Conservation (phyloP, 768 basidiomycete genomes). For the Leccinum broughii region DNA sequence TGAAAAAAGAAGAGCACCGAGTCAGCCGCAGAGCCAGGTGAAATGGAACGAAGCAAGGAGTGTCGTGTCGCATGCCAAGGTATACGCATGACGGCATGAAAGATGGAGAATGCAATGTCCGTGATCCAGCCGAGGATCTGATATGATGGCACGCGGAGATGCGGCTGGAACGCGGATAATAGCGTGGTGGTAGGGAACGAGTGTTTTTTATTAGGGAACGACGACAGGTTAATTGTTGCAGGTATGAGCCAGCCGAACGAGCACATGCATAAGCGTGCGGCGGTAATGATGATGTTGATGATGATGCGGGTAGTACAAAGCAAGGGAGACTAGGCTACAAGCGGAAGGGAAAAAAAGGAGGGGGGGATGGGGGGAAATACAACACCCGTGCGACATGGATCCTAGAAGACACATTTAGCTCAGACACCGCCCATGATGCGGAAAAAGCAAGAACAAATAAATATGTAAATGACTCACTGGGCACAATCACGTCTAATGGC, state of each 20-base stretch:
- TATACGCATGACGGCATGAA: neutral
- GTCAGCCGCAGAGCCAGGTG: neutral
- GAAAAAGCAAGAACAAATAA: neutral
- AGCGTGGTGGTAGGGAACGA: neutral
- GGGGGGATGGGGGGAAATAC: neutral
- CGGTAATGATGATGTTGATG: conserved; percentile 10
- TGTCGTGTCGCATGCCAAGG: neutral
- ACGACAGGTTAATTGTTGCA: neutral
- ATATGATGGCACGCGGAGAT: neutral
- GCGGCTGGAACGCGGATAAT: neutral
- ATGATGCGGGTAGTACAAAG: conserved; percentile 2
- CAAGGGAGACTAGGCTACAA: neutral
- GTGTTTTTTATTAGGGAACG: neutral
- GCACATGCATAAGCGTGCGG: neutral
- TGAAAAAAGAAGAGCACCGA: neutral
- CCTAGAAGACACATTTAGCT: neutral
- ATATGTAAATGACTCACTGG: neutral
- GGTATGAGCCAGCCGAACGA: neutral
- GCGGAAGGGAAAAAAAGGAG: neutral
- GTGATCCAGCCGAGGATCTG: neutral
- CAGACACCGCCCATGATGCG: neutral
- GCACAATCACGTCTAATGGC: neutral
- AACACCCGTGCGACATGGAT: neutral
- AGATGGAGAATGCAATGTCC: neutral
- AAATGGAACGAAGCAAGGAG: neutral